Base-by-base conservation (phyloP, 257 asterid species). In the Penstemon davidsonii region DNA sequence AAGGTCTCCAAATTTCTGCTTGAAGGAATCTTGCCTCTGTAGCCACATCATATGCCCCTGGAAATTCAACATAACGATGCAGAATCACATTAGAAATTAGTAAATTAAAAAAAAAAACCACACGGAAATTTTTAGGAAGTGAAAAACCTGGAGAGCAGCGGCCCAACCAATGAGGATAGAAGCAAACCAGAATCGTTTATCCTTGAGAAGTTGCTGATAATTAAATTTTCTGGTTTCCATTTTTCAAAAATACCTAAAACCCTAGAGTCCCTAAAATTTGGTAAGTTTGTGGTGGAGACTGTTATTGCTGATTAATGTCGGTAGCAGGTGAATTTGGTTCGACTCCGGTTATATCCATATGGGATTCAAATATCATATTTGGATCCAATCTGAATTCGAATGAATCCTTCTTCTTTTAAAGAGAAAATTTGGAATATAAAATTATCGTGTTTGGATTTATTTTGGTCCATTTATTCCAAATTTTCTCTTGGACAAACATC, bases 1-100 rank as follows among this genome's bases (percentile, higher is more conserved):
- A 52, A 52, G 66, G 59, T 78, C 62, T 67, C 90, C 85, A 68
- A 92, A 92, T 68, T 87, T 92, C 71, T 87, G 83, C 85, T 82
- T 84, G 81, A 89, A 92, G 43, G 96, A 67, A 49, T 92, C 96
- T 75, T 89, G 98, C 79, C 83, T 86, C 84, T 84, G 81, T 46
- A 92, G 33, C 96, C 96, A 89, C 96, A 87, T 84, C 92, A 92
- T 84, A 57, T 92, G 96, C 60, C 96, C 96, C 98, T 91, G 79
- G 9, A 54, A 55, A 55, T 60, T 60, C 1, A 10, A 52, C 37
- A 59, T 15, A 25, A 56, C 11, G 54, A 54, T 13, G 11, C 44
- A 52, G 46, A 43, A 63, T 18, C 55, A 66, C 51, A 52, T 63
- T 38, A 61, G 4, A 60, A 6, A 3, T 15, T 9, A 25, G 12